Base-by-base conservation (phyloP, 139 green algal genomes). In the Chlamydomonas schloesseri region DNA sequence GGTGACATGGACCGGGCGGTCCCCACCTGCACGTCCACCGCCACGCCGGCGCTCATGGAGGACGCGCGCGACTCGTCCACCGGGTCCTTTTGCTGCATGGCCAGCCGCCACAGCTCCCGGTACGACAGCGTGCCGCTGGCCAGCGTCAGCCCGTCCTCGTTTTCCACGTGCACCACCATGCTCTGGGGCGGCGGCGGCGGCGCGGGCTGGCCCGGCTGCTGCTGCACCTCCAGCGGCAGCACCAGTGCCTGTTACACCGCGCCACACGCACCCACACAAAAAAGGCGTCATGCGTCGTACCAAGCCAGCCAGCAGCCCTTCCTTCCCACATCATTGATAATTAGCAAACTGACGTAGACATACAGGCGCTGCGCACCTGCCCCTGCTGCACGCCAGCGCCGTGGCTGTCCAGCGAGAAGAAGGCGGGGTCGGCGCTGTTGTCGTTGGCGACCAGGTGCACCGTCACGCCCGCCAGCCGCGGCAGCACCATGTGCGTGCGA, bases 381-480 rank as follows among this genome's bases (percentile, higher is more conserved):
- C 64, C 65, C 4, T 73, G 78, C 28, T 74, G 36, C 29, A 73
- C 21, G 2, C 29, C 78, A 0, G 17, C 78, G 3, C 78, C 78
- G 2, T 84, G 78, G 29, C 29, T 60, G 64, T 84, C 78, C 9
- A 84, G 78, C 8, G 23, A 21, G 46, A 58, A 84, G 31, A 46
- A 70, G 62, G 69, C 64, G 6, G 64, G 31, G n/a, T 74, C 78
- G 37, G 42, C 65, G 78, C 78, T 84, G 28, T 69, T 67, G 31
- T 85, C 65, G 67, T 31, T 77, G 47, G 79, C 29, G 14, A 20
- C 50, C 23, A 77, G 65, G 65, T 85, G 79, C 65, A 85, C 79
- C 29, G 55, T 0, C 28, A 87, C 37, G 26, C 55, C 55, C 21
- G 4, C 28, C 34, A 79, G 62, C 23, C 33, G 71, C 0, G 81